Evolutionary conservation across 2,329 filamentous ascomycete genomes (phyloP), one percentile per base, ranked within the genome.

Genomic region (Trichoderma simmonsii): DNA sequence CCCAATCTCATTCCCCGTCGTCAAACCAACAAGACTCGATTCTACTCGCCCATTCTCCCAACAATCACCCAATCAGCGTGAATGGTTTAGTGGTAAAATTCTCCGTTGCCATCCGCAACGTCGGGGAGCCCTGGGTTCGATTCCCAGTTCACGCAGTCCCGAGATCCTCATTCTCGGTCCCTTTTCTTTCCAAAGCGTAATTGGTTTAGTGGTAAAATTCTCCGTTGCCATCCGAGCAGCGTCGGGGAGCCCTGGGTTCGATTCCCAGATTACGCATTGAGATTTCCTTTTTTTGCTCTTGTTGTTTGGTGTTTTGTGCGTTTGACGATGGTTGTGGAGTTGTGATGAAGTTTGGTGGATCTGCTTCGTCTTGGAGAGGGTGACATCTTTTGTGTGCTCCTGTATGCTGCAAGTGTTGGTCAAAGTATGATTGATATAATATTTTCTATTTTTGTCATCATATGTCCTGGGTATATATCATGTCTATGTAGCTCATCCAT

Each of bases 201-300:
- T 74, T 77, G 76, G 76, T 77, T 77, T 77, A 77, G 75, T 77
- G 76, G 76, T 77, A 77, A 77, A 77, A 77, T 77, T 77, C 76
- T 77, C 76, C 76, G 76, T 77, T 77, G 76, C 76, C 76, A 77
- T 76, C 36, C 73, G 74, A 43, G 75, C 75, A 78, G 51, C 76
- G 75, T 79, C 78, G 78, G 77, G 77, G 78, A 78, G 77, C 78
- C 77, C 78, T 79, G 78, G 75, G 73, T 79, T 79, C 77, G 77
- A 79, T 78, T 79, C 77, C 77, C 77, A 78, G 77, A 78, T 78
- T 73, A 78, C 77, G 77, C 77, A 78, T 51, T 54, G 30, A 65
- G 14, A 61, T 32, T 26, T 32, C 59, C 4, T 36, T 56, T 54
- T 71, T 70, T 67, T 67, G 6, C 48, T 36, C 18, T 15, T 18